These are phyloP conservation scores for Prunus davidiana DNA, from an alignment of 306 rosid genomes.

Conservation along the genomic window DNA sequence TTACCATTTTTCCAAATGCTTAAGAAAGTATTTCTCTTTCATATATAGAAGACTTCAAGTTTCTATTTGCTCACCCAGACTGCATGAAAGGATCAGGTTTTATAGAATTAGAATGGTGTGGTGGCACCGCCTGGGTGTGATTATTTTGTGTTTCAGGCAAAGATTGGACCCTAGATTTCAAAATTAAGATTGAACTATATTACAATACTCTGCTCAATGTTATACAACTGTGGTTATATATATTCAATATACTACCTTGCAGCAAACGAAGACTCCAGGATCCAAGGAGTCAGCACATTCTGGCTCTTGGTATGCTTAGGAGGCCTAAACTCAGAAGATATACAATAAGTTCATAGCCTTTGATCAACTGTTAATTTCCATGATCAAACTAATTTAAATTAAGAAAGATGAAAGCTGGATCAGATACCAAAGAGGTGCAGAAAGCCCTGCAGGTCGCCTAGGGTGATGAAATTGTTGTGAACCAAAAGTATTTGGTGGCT, in stretches of 20 bases:
- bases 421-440: constrained; percentile 1
- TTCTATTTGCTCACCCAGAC: background rate
- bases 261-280: constrained; percentile 13
- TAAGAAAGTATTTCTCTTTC: background rate
- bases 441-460: constrained; percentile 3
- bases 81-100: background rate
- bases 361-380: background rate
- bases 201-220: background rate
- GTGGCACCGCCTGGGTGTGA: background rate
- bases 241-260: background rate
- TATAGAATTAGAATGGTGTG: background rate
- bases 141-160: constrained; percentile 2
- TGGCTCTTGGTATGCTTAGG: background rate
- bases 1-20: background rate
- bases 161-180: background rate
- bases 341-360: background rate
- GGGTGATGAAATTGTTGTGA: constrained; percentile 5
- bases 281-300: background rate
- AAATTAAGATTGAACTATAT: background rate
- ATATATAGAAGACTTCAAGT: background rate
- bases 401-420: background rate
- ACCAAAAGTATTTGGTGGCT: background rate
- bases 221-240: background rate
- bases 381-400: background rate
- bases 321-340: constrained; percentile 6